Conservation (phyloP, 176 grass and related monocot genomes). For the Carex littledalei region DNA sequence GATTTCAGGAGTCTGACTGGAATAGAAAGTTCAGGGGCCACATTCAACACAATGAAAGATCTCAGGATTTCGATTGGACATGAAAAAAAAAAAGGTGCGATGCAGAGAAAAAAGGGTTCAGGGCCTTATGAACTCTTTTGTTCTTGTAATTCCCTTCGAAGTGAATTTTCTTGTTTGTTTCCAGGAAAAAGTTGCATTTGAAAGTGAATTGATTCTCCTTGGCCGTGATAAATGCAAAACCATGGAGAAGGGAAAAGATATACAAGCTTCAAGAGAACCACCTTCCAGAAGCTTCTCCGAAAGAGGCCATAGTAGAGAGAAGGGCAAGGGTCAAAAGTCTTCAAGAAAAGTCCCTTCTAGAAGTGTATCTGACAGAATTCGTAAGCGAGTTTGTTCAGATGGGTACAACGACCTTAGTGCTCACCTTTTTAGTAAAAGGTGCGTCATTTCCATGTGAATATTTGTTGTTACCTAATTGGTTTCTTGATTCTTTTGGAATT, state of each 20-base stretch:
- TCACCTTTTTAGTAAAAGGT: neutral
- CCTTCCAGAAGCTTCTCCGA: constrained; percentile 18
- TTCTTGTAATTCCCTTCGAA: neutral
- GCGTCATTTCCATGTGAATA: neutral
- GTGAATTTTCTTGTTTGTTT: neutral
- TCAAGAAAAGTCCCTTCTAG: neutral
- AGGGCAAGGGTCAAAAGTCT: neutral
- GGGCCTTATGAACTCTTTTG: neutral
- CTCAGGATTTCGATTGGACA: neutral
- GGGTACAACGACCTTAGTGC: neutral
- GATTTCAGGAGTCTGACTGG: neutral
- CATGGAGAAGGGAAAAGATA: neutral
- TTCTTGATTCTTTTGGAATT: neutral
- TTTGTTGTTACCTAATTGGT: neutral
- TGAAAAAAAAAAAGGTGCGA: no score
- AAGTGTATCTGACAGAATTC: constrained; percentile 8
- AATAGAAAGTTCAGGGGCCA: neutral
- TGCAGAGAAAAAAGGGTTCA: neutral
- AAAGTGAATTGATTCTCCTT: constrained; percentile 1
- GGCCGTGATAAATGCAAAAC: constrained; percentile 10
- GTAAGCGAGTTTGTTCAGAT: neutral
- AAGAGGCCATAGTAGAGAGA: neutral
- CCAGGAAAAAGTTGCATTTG: neutral
- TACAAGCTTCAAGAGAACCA: constrained; percentile 7
- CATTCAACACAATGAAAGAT: neutral